These are phyloP conservation scores for Wickerhamiella brachini DNA, from an alignment of 805 yeast genomes.

Conservation along the genomic window DNA sequence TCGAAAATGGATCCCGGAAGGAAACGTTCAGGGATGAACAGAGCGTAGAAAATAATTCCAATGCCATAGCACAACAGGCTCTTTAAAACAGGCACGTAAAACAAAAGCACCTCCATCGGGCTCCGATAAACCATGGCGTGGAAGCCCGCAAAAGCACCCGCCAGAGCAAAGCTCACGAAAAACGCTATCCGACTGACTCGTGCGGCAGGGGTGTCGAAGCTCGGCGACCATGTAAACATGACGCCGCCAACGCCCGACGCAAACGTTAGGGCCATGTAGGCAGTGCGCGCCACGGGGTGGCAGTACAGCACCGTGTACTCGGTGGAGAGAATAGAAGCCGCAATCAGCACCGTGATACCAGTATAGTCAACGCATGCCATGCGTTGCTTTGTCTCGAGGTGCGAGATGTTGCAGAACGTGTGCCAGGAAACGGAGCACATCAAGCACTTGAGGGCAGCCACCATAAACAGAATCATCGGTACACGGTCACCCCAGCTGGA, in stretches of 20 bases:
- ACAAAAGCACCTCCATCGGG: conserved; percentile 33
- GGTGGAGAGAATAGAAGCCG: conserved; percentile 76
- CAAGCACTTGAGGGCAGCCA: conserved; percentile 66
- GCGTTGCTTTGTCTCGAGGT: conserved; percentile 43
- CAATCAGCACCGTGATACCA: conserved; percentile 80
- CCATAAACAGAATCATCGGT: conserved; percentile 48
- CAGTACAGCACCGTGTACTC: conserved; percentile 68
- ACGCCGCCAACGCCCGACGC: conserved; percentile 61
- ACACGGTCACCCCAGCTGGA: conserved; percentile 32
- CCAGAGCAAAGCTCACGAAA: conserved; percentile 59
- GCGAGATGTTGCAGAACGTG: conserved; percentile 70
- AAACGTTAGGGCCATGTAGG: conserved; percentile 48
- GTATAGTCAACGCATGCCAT: conserved; percentile 93
- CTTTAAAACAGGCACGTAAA: conserved; percentile 57
- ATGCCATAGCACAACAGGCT: conserved; percentile 59
- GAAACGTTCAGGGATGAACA: conserved; percentile 78
- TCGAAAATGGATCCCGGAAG: conserved; percentile 26
- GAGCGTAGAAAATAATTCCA: conserved; percentile 82
- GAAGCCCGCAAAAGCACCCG: conserved; percentile 57
- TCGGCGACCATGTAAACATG: conserved; percentile 80
- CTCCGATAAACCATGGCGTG: conserved; percentile 46
- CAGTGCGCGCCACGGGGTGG: conserved; percentile 34
- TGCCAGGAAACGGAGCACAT: conserved; percentile 80
- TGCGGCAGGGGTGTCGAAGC: conserved; percentile 77
- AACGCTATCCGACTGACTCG: conserved; percentile 67